Conservation (phyloP, 306 rosid genomes). For the Oemleria cerasiformis region DNA sequence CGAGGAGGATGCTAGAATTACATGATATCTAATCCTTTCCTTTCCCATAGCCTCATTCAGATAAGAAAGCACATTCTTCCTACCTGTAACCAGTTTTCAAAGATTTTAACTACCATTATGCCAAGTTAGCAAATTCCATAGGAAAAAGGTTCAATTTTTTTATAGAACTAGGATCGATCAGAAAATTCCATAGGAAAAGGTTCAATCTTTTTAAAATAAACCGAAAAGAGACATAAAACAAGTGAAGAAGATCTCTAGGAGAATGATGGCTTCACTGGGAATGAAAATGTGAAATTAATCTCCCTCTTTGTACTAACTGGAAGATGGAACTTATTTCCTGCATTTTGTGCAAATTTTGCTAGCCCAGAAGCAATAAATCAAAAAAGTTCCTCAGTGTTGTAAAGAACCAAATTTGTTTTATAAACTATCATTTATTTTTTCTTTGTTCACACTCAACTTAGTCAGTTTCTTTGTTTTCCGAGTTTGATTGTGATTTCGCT, state of each 20-base stretch:
- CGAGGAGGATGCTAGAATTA: not conserved
- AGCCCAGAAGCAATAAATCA: conserved; percentile 81
- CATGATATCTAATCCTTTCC: conserved; percentile 71
- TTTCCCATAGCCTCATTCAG: conserved; percentile 80
- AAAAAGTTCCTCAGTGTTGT: conserved; percentile 57
- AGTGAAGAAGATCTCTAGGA: too few species aligned
- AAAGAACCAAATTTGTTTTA: not conserved
- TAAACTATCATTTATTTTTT: not conserved
- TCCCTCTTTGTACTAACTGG: conserved; percentile 59
- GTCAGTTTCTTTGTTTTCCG: not conserved
- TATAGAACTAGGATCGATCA: too few species aligned
- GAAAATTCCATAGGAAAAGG: not conserved
- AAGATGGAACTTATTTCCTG: conserved; percentile 53
- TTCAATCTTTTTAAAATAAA: not conserved
- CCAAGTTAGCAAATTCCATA: not conserved
- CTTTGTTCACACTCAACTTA: not conserved
- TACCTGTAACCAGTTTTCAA: conserved; percentile 41
- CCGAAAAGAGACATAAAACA: too few species aligned
- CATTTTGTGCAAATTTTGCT: conserved; percentile 59
- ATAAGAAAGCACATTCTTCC: conserved; percentile 92
- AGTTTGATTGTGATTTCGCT: not conserved
- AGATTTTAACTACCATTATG: conserved; percentile 18
- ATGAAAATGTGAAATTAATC: conserved; percentile 90
- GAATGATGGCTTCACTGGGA: conserved; percentile 68
- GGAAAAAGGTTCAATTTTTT: too few species aligned